A percentile compares a stretch with the other conserved stretches of the same genome.
These are phyloP conservation scores for Dissophora ornata DNA, from an alignment of 192 early-diverging fungal species.

Conservation along the genomic window DNA sequence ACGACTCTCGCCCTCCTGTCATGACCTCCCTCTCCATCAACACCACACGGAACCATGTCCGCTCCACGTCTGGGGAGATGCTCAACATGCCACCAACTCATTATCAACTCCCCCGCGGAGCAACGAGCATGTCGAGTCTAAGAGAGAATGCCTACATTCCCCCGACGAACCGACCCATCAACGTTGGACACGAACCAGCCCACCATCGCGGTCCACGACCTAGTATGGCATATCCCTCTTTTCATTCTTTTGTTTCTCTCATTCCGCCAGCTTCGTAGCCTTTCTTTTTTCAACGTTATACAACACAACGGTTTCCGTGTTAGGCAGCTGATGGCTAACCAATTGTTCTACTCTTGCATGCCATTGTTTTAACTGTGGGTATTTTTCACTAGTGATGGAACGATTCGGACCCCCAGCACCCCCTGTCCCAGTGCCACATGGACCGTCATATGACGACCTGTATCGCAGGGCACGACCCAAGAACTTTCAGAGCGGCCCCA, in stretches of 20 bases:
- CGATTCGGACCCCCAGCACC: slow-evolving; percentile 33
- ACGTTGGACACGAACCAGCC: slow-evolving; percentile 12
- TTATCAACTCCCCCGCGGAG: slow-evolving; percentile 42
- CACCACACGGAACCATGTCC: slow-evolving; percentile 38
- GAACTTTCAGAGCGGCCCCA: slow-evolving; percentile 36
- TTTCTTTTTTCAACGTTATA: not conserved
- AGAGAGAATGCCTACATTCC: slow-evolving; percentile 36
- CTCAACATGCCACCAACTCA: slow-evolving; percentile 29
- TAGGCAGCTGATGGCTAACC: not conserved
- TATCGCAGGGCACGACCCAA: slow-evolving; percentile 50
- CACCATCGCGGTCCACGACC: slow-evolving; percentile 44
- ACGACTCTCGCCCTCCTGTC: too few relatives aligned
- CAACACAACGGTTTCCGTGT: too few relatives aligned
- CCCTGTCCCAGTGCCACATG: slow-evolving; percentile 21
- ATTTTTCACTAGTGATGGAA: slow-evolving; percentile 50
- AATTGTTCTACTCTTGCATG: too few relatives aligned
- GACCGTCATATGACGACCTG: slow-evolving; percentile 44
- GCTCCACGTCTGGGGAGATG: slow-evolving; percentile 53
- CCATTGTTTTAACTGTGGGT: too few relatives aligned
- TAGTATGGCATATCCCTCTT: slow-evolving; percentile 13
- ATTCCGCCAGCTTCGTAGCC: too few relatives aligned
- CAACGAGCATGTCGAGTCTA: slow-evolving; percentile 49
- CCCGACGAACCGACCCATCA: slow-evolving; percentile 14
- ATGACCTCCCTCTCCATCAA: slow-evolving; percentile 50
- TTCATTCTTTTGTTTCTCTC: too few relatives aligned